A percentile compares a stretch with the other conserved stretches of the same genome.
Evolutionary conservation across 2,329 filamentous ascomycete species (phyloP).

Genomic region (Ascochyta clinopodiicola): DNA sequence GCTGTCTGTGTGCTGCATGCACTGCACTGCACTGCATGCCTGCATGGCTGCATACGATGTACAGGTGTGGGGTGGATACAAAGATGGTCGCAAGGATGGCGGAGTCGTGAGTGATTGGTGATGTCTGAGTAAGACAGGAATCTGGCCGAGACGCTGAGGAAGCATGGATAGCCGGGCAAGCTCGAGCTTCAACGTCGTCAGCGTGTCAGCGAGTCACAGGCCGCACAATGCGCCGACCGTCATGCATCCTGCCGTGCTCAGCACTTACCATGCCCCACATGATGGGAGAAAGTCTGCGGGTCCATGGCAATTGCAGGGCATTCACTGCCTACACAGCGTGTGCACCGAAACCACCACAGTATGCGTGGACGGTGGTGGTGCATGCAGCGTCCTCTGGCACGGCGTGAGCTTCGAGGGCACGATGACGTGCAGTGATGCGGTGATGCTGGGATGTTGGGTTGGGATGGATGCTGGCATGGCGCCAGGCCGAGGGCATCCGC

Average conservation of each 20-base stretch:
- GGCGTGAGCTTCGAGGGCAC: too few relatives aligned
- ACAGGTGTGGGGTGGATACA: not conserved
- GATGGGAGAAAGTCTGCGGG: not conserved
- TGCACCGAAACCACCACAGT: not conserved
- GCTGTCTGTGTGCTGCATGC: too few relatives aligned
- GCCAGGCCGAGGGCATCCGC: not conserved
- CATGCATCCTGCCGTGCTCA: slow-evolving; percentile 10
- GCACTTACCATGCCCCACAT: slow-evolving; percentile 12
- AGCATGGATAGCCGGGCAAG: not conserved
- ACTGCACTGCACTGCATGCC: too few relatives aligned
- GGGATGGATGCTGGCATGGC: not conserved
- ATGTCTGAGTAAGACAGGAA: slow-evolving; percentile 37
- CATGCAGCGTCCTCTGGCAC: not conserved
- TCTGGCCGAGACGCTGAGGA: slow-evolving; percentile 17
- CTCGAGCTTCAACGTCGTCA: slow-evolving; percentile 2
- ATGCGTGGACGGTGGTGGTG: not conserved
- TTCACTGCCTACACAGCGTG: not conserved
- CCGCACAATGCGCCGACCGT: not conserved
- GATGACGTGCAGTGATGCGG: not conserved
- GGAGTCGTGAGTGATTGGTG: slow-evolving; percentile 33
- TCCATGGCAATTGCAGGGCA: not conserved
- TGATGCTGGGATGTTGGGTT: not conserved
- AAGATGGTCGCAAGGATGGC: slow-evolving; percentile 1
- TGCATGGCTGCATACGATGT: too few relatives aligned
- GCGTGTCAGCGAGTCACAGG: slow-evolving; percentile 1